Evolutionary conservation across 1,139 yeast species (phyloP), one percentile per base, ranked within the genome.

Genomic region (Lodderomyces jiufengensis): DNA sequence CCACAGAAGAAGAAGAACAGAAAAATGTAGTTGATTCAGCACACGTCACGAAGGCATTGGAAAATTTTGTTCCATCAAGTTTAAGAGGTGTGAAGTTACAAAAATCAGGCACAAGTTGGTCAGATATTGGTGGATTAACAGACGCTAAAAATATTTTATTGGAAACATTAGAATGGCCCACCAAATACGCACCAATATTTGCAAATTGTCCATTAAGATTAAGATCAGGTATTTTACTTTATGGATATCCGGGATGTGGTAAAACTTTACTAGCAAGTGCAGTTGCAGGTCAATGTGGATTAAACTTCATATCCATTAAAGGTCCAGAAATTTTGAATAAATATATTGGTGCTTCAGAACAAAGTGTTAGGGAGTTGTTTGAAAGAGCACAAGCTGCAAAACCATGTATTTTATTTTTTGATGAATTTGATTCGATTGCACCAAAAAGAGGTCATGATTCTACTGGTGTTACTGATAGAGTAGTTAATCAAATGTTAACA

Each of bases 161-260:
- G 33, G 97, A 92, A 54, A 92, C 97, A 0, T 61, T 92, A 27
- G 97, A 92, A 55, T 90, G 97, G 97, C 98, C 98, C 2, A 87
- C 96, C 1, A 84, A 82, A 51, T 92, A 90, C 54, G 95, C 96
- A 0, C 97, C 97, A 3, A 86, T 92, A 21, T 92, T 92, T 58
- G 82, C 84, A 13, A 80, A 78, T 46, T 86, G 95, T 52, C 96
- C 97, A 0, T 64, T 92, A 36, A 66, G 97, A 39, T 66, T 90
- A 38, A 71, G 97, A 51, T 87, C 97, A 0, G 98, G 98, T 37
- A 76, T 92, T 24, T 66, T 92, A 36, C 71, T 92, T 12, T 92
- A 90, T 58, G 98, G 98, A 0, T 92, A 86, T 52, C 98, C 98
- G 1, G 98, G 98, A 4, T 92, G 98, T 63, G 98, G 98, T 37